Conservation (phyloP, 148 eudicot species). For the Agrostemma githago region DNA sequence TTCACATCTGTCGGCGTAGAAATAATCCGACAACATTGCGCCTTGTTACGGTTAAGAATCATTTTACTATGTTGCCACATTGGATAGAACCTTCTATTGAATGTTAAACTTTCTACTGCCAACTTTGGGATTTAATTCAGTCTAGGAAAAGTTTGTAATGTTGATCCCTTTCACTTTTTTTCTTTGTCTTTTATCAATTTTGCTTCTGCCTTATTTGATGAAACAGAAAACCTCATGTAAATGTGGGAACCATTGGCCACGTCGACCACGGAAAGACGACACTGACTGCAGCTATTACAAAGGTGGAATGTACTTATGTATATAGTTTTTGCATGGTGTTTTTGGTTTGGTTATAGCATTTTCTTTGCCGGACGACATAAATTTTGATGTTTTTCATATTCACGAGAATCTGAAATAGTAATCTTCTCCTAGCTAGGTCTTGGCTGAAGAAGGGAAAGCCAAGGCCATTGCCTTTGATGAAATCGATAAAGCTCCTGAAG, state of each 20-base stretch:
- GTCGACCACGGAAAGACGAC: slow-evolving; percentile 99
- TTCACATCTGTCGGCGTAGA: neutral
- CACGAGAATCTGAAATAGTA: neutral
- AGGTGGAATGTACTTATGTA: slow-evolving; percentile 33
- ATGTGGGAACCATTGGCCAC: slow-evolving; percentile 95
- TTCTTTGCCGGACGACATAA: no score
- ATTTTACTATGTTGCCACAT: neutral
- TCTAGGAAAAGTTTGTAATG: neutral
- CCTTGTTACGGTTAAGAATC: neutral
- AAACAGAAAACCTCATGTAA: slow-evolving; percentile 87
- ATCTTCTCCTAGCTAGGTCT: slow-evolving; percentile 40
- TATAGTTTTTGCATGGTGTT: neutral
- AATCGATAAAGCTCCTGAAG: slow-evolving; percentile 97
- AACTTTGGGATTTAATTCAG: neutral
- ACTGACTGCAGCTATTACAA: slow-evolving; percentile 92
- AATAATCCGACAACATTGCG: neutral
- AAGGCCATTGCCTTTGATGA: slow-evolving; percentile 94
- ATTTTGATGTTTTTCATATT: neutral
- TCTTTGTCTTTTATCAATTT: neutral
- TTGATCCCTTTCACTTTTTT: neutral
- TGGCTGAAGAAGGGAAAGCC: slow-evolving; percentile 84
- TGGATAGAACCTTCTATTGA: neutral
- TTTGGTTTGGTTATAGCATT: neutral
- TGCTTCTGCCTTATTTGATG: neutral
- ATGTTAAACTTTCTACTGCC: neutral